phyloP scores from a whole-genome alignment of 495 filamentous ascomycete species.

The Trichoderma erinaceum region DNA sequence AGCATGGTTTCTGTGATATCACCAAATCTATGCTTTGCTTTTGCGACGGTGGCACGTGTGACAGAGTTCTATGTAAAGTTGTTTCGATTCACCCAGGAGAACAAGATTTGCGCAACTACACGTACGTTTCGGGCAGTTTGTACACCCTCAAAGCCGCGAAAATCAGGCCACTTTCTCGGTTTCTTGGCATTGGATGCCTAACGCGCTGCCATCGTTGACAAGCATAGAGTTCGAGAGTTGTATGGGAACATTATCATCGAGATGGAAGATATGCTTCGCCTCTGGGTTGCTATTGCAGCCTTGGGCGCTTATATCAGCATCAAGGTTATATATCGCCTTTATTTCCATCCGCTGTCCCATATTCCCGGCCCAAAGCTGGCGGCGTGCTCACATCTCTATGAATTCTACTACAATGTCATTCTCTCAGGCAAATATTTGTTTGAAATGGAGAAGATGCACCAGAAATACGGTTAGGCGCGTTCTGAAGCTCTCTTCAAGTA shows the following conservation, averaged over 20 bases:
- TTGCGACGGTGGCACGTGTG: too few relatives aligned
- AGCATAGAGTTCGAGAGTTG: too few relatives aligned
- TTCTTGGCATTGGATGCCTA: too few relatives aligned
- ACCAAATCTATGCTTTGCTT: too few relatives aligned
- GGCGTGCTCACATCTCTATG: constrained; percentile 40
- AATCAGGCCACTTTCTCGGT: too few relatives aligned
- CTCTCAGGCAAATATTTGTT: constrained; percentile 29
- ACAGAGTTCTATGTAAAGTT: too few relatives aligned
- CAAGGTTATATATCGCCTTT: constrained; percentile 22
- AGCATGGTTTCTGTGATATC: too few relatives aligned
- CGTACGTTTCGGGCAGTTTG: too few relatives aligned
- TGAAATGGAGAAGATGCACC: constrained; percentile 42
- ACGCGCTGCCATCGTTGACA: too few relatives aligned
- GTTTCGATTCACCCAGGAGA: too few relatives aligned
- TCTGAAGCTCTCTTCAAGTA: background rate
- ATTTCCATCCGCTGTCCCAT: constrained; percentile 34
- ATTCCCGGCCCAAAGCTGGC: constrained; percentile 47
- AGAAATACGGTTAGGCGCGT: constrained; percentile 36
- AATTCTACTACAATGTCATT: constrained; percentile 43
- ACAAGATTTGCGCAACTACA: too few relatives aligned
- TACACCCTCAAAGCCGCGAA: too few relatives aligned
- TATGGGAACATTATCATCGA: background rate
- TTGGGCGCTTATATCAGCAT: background rate
- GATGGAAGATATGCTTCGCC: background rate
- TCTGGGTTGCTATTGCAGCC: background rate